Evolutionary conservation across 176 grass and related monocot genomes (phyloP).

Genomic region (barley (Hordeum vulgare)): MorexV3_pseudomolecules_assembly NC_058521.1:66929204-66929703

Average conservation of each 20-base stretch:
- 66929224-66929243: conserved; percentile 6
- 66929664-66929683: conserved; percentile 2
- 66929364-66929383: conserved; percentile 23
- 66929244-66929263: neutral
- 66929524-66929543: conserved; percentile 24
- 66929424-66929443: neutral
- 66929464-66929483: conserved; percentile 27
- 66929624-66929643: conserved; percentile 5
- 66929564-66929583: conserved; percentile 1
- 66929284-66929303: neutral
- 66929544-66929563: conserved; percentile 20
- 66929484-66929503: neutral
- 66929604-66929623: conserved; percentile 3
- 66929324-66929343: conserved; percentile 8
- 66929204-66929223: conserved; percentile 3
- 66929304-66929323: neutral
- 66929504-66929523: neutral
- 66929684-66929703: conserved; percentile 11
- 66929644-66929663: conserved; percentile 2
- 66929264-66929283: neutral
- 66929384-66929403: neutral
- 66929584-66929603: neutral
- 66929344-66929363: conserved; percentile 28
- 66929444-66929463: neutral
- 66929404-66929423: neutral